These are phyloP conservation scores for Cordyceps farinosa DNA, from an alignment of 2,329 filamentous ascomycete species.

Conservation along the genomic window DNA sequence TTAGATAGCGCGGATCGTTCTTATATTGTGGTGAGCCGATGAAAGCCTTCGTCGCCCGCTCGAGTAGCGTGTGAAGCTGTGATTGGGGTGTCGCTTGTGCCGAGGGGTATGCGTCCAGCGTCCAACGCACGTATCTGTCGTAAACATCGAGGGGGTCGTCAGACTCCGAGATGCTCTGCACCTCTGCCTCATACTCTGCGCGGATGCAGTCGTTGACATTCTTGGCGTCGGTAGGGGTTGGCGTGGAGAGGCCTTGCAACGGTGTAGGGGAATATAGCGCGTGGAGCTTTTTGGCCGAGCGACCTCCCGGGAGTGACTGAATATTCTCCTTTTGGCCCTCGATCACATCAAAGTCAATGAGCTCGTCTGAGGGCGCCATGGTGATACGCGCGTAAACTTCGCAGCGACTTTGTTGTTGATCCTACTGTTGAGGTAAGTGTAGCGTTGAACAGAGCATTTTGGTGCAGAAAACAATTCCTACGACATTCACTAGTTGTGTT, in stretches of 20 bases:
- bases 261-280: conserved; percentile 71
- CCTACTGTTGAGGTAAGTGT: conserved; percentile 1
- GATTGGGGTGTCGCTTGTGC: conserved; percentile 88
- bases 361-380: conserved; percentile 50
- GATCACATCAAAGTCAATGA: conserved; percentile 83
- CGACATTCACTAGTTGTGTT: neutral
- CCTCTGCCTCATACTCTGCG: conserved; percentile 80
- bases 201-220: conserved; percentile 76
- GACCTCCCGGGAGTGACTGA: conserved; percentile 79
- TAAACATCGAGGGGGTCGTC: conserved; percentile 95
- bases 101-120: conserved; percentile 88
- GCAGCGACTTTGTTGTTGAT: neutral
- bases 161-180: conserved; percentile 73
- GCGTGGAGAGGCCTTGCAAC: conserved; percentile 54
- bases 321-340: conserved; percentile 98
- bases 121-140: conserved; percentile 97
- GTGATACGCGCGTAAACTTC: neutral
- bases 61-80: conserved; percentile 82
- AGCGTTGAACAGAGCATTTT: neutral
- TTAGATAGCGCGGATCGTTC: conserved; percentile 91
- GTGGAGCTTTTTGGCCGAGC: conserved; percentile 85
- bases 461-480: neutral
- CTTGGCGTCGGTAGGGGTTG: conserved; percentile 68
- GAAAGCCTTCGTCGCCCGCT: conserved; percentile 89
- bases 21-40: conserved; percentile 83